Evolutionary conservation across 192 early-diverging fungal species (phyloP).

Genomic region (Linderina pennispora): DNA sequence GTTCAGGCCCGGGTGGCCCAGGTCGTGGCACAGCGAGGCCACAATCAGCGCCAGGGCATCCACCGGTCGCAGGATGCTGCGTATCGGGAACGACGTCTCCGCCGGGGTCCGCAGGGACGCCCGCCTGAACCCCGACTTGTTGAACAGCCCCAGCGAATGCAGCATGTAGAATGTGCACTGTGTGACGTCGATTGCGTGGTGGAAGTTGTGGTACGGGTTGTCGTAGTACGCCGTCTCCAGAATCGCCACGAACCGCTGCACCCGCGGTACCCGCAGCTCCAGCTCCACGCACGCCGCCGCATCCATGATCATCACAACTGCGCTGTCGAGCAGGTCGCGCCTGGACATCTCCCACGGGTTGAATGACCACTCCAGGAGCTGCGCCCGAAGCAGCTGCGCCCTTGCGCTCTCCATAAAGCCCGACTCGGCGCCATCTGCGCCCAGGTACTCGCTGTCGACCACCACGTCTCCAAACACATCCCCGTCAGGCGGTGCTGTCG

Average conservation of each 20-base stretch:
- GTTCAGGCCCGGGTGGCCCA: conserved; percentile 91
- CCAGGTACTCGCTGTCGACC: conserved; percentile 17
- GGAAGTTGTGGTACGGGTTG: conserved; percentile 94
- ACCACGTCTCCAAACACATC: conserved; percentile 7
- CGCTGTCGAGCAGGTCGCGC: conserved; percentile 62
- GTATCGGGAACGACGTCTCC: conserved; percentile 37
- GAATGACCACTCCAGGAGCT: conserved; percentile 64
- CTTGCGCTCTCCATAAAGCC: conserved; percentile 33
- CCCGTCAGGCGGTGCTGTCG: conserved; percentile 18
- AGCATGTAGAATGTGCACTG: conserved; percentile 83
- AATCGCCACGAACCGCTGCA: conserved; percentile 41
- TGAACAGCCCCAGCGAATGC: conserved; percentile 56
- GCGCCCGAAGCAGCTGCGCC: conserved; percentile 45
- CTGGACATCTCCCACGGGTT: conserved; percentile 58
- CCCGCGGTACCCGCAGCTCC: conserved; percentile 50
- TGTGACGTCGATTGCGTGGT: conserved; percentile 92
- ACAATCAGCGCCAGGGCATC: conserved; percentile 72
- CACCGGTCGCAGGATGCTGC: conserved; percentile 39
- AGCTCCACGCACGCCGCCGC: conserved; percentile 54
- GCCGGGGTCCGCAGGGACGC: conserved; percentile 40
- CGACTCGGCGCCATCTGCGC: too few relatives aligned
- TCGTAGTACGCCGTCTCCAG: conserved; percentile 47
- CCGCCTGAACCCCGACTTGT: conserved; percentile 23
- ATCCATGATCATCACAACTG: conserved; percentile 63
- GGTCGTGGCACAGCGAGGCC: conserved; percentile 73